Base-by-base conservation (phyloP, 345 rosid genomes). In the Heritiera littoralis region DNA sequence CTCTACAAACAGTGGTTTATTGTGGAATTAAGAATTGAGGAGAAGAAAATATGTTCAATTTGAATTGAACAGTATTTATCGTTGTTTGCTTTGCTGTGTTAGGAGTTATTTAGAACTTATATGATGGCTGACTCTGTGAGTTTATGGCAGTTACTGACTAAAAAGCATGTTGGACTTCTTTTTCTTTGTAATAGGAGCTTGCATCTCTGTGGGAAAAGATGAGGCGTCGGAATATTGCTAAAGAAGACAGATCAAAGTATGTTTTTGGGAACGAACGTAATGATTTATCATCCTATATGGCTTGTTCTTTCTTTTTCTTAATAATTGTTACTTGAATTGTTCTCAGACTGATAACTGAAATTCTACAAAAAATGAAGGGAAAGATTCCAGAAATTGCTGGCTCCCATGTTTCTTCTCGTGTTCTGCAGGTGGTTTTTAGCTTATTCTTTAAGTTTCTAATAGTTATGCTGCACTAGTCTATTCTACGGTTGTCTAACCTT, bases 121-220 rank as follows among this genome's bases (percentile, higher is more conserved):
- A n/a, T 46, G 23, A 38, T 70, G 68, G 20, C 30, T 63, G 30
- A 60, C 32, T 23, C 5, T 2, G 41, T 3, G 48, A 54, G 73
- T 58, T 51, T 80, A 28, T 52, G 40, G 18, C 43, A 59, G 41
- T 18, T 48, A 7, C 77, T 38, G 64, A 48, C 66, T 77, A 40
- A 58, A 48, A 66, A 9, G 64, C 43, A n/a, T 11, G 30, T 75
- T 65, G 10, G 48, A 6, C 66, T 63, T 38, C 18, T 28, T 68
- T 68, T 73, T 46, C 60, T 41, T 61, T 38, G 49, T 48, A 43
- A 63, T 80, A 97, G 99, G 99, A 97, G 90, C 98, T 94, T 85
- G 94, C 89, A 9, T 69, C 84, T 78, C 86, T 94, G 2, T 97
- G 98, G 97, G 99, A 94, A 82, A 93, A 92, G 90, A 93, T 97